Conservation (phyloP, 495 filamentous ascomycete species). For the Penicillium ochrochloron region DNA sequence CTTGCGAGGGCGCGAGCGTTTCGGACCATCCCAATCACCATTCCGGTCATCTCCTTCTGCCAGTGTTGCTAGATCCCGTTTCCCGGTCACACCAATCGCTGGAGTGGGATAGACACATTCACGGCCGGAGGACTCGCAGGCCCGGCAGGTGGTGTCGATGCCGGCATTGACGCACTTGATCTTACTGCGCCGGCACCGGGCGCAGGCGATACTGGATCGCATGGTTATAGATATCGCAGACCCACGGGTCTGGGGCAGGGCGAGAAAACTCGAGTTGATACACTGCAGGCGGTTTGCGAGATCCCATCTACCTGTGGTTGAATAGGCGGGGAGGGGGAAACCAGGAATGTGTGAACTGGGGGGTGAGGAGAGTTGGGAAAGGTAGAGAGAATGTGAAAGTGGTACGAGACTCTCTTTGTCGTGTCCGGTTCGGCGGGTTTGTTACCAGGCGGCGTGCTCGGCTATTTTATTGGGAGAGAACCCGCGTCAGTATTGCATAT, state of each 20-base stretch:
- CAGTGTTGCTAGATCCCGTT: conserved; percentile 58
- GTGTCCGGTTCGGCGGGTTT: conserved; percentile 5
- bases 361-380: not conserved
- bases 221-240: conserved; percentile 46
- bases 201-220: conserved; percentile 81
- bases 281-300: conserved; percentile 5
- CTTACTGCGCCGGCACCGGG: conserved; percentile 78
- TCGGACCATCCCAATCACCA: conserved; percentile 61
- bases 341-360: not conserved
- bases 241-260: conserved; percentile 21
- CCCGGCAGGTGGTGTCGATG: conserved; percentile 73
- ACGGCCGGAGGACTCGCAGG: conserved; percentile 74
- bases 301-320: conserved; percentile 6
- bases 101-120: conserved; percentile 77
- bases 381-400: not conserved
- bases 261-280: conserved; percentile 12
- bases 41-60: conserved; percentile 60
- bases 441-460: conserved; percentile 4
- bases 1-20: conserved; percentile 61
- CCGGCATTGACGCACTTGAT: conserved; percentile 85
- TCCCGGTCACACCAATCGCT: conserved; percentile 59
- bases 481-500: conserved; percentile 26
- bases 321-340: not conserved
- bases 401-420: not conserved
- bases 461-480: conserved; percentile 9